A percentile compares a stretch with the other conserved stretches of the same genome.
These are phyloP conservation scores for Penicillium sp. DNA, from an alignment of 2,329 filamentous ascomycete species.

Conservation along the genomic window DNA sequence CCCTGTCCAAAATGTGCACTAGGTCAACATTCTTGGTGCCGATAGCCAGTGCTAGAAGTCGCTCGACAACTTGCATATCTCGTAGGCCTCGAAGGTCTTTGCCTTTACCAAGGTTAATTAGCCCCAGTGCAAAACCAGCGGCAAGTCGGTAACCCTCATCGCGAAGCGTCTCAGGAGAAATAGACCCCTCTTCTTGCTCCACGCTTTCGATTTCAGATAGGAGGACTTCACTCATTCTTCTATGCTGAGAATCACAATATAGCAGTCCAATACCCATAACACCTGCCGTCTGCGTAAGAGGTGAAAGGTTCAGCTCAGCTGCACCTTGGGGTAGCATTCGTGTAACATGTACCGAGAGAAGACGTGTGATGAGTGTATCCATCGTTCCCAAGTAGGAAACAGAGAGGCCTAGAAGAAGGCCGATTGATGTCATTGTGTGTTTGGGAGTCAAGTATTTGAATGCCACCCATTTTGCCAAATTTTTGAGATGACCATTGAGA, in stretches of 20 bases:
- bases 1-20: slow-evolving; percentile 88
- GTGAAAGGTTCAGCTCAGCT: slow-evolving; percentile 88
- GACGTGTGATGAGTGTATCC: slow-evolving; percentile 89
- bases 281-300: slow-evolving; percentile 88
- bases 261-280: slow-evolving; percentile 95
- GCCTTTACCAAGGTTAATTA: slow-evolving; percentile 92
- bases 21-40: slow-evolving; percentile 86
- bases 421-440: slow-evolving; percentile 98
- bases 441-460: slow-evolving; percentile 99
- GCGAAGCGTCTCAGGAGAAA: slow-evolving; percentile 70
- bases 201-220: slow-evolving; percentile 92
- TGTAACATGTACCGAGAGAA: slow-evolving; percentile 93
- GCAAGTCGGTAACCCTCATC: slow-evolving; percentile 96
- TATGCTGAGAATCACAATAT: slow-evolving; percentile 92
- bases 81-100: slow-evolving; percentile 82
- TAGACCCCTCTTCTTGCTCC: slow-evolving; percentile 68
- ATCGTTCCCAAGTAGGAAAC: slow-evolving; percentile 95
- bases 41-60: slow-evolving; percentile 78
- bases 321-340: slow-evolving; percentile 89
- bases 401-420: slow-evolving; percentile 83
- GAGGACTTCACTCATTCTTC: slow-evolving; percentile 98
- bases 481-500: slow-evolving; percentile 90
- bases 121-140: slow-evolving; percentile 85
- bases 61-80: slow-evolving; percentile 89
- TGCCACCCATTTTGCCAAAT: slow-evolving; percentile 93